Base-by-base conservation (phyloP, 2,329 filamentous ascomycete genomes). In the Neonectria hederae region DNA sequence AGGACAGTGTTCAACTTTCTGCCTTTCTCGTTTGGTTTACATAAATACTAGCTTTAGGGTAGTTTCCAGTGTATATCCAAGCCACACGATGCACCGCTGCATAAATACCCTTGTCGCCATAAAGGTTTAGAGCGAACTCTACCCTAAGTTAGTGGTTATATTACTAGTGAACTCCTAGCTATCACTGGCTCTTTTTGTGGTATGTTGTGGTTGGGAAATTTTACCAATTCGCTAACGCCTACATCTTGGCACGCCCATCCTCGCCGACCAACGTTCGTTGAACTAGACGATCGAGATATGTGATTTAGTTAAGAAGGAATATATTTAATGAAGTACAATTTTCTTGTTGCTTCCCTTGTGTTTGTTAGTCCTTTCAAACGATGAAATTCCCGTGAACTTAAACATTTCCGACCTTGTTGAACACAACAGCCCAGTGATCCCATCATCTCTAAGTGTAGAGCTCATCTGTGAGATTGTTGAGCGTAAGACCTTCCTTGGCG, bases 401-500 rank as follows among this genome's bases (percentile, higher is more conserved):
- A n/a, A 17, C 38, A 42, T 42, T 42, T 42, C 8, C n/a, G 4
- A n/a, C n/a, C 17, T 10, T 10, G 8, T 42, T n/a, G n/a, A 17
- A 4, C n/a, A 42, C 38, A 42, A 21, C n/a, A 21, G n/a, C 8
- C 13, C 14, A 17, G 13, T 5, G 35, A 35, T 17, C 13, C 38
- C 38, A n/a, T 6, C 19, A 19, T 7, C 38, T 11, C 38, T 42
- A 42, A 42, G 91, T 94, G 78, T 94, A 94, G 40, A 94, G 79
- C 73, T 89, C 88, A 73, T 92, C 87, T 1, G 92, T 94, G 71
- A 93, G 78, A 26, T 85, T 83, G 80, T 94, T 94, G 68, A 94
- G 79, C 22, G 86, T 84, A 73, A 97, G 72, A 0, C 94, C 93
- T 71, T 93, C 88, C 83, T 94, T 90, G 4, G 94, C 95, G 77